Evolutionary conservation across 2,329 filamentous ascomycete species (phyloP), one percentile per base, ranked within the genome.

Genomic region (Diaporthe citrichinensis): DNA sequence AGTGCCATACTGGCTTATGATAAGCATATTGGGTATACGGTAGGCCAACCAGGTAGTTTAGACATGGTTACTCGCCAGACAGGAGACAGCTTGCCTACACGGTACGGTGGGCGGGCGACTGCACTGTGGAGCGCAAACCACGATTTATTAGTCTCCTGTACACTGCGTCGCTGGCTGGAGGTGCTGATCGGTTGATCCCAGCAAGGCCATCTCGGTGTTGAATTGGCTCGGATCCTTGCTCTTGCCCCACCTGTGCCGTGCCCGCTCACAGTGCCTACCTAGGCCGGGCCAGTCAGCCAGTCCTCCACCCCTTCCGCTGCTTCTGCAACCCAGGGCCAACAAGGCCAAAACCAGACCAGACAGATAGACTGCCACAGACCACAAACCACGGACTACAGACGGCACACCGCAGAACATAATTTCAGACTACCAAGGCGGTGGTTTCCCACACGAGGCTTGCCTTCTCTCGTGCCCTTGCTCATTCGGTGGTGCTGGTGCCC

Each of bases 201-300:
- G 59, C n/a, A 62, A 14, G 14, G 34, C 23, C 34, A 55, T 55
- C 9, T 28, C 4, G 49, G 25, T 2, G 65, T 55, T 15, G 65
- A 69, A 39, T 23, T 28, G 65, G 65, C 34, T 41, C 34, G 65
- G 65, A 69, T 69, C 65, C 65, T 36, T 55, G 65, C 31, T 53
- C 23, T 25, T 68, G 31, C 62, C 62, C 62, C 65, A 68, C 65
- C 25, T 53, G 31, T 31, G 62, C 62, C 62, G 61, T 67, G 61
- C 61, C 61, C 61, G 61, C 61, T 34, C 61, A 49, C 41, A 49
- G 59, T 39, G 36, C 36, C 36, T 62, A 8, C 15, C 4, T 15
- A 17, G 28, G 41, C 41, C 61, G n/a, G 28, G 7, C 61, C 28
- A 67, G 59, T 46, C 39, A 65, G 59, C 25, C 39, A 46, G 59